Conservation (phyloP, 2,329 filamentous ascomycete species). For the Colletotrichum horii region DNA sequence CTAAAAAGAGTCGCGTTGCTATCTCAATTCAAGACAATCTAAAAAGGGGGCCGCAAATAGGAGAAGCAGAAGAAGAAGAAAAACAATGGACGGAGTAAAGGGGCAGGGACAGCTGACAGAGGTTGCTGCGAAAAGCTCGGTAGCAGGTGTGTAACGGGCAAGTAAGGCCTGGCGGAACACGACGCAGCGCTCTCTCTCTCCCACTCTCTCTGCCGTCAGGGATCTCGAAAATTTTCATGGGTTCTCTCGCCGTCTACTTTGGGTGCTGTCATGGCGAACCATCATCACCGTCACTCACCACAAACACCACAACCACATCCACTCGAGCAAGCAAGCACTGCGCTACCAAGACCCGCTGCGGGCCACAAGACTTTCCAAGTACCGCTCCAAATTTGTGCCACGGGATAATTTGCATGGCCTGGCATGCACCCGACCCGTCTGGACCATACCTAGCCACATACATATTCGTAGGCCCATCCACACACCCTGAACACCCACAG, state of each 20-base stretch:
- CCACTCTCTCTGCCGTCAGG: neutral
- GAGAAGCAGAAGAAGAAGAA: neutral
- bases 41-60: neutral
- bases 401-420: neutral
- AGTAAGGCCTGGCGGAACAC: neutral
- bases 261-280: neutral
- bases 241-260: neutral
- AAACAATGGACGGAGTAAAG: neutral
- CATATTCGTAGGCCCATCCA: neutral
- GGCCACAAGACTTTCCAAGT: neutral
- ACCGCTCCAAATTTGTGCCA: neutral
- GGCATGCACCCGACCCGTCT: neutral
- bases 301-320: neutral
- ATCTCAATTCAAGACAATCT: conserved; percentile 5
- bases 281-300: neutral
- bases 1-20: neutral
- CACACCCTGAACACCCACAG: neutral
- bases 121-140: neutral
- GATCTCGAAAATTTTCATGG: neutral
- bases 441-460: neutral
- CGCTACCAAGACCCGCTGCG: neutral
- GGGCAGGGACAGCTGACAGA: neutral
- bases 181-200: neutral
- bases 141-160: neutral
- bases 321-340: neutral